Conservation (phyloP, 345 rosid genomes). For the Aethionema arabicum region DNA sequence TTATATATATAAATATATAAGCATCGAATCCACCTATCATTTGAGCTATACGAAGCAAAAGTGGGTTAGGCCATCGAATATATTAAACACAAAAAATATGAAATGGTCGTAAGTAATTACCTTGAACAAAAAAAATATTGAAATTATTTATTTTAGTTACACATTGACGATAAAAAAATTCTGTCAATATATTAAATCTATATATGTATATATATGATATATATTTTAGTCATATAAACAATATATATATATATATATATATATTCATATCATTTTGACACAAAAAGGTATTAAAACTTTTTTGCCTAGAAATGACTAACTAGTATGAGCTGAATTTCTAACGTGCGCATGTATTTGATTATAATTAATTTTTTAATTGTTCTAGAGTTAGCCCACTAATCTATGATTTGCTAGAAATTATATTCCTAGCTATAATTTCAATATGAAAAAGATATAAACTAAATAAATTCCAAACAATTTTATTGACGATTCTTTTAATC, state of each 20-base stretch:
- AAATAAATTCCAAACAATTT: not conserved
- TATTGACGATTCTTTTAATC: no score
- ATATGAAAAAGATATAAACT: not conserved
- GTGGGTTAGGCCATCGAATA: slow-evolving; percentile 37
- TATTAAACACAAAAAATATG: not conserved
- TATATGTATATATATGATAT: no score
- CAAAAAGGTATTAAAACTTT: no score
- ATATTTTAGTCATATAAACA: not conserved
- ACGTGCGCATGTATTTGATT: not conserved
- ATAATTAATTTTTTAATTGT: no score
- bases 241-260: no score
- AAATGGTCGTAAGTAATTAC: not conserved
- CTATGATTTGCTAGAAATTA: not conserved
- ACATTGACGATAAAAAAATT: no score
- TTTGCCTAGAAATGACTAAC: no score
- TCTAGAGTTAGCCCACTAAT: not conserved
- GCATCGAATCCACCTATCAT: slow-evolving; percentile 28
- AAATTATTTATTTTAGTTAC: no score
- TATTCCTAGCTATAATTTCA: slow-evolving; percentile 3
- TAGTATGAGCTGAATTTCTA: not conserved
- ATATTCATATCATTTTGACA: not conserved
- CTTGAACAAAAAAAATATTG: not conserved
- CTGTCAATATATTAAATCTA: not conserved
- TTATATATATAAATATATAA: slow-evolving; percentile 9
- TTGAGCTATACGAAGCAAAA: slow-evolving; percentile 25